Evolutionary conservation across 2,329 filamentous ascomycete species (phyloP), one percentile per base, ranked within the genome.

Genomic region (Cytospora chrysosperma): DNA sequence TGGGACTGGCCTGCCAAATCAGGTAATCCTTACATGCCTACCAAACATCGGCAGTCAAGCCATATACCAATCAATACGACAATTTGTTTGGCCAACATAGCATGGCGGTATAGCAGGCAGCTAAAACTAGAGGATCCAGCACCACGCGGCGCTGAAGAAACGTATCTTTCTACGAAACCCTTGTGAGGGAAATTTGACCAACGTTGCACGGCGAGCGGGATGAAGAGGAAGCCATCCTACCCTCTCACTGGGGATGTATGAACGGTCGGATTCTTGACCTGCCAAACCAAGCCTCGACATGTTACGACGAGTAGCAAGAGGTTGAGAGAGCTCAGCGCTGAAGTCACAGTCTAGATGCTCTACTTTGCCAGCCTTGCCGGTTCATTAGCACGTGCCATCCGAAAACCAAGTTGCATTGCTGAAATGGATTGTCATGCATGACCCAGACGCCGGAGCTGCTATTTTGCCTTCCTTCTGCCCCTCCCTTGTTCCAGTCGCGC

Each of bases 361-460:
- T 47, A 13, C 19, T 13, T 9, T 21, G 10, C 8, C 21, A 21
- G n/a, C 43, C 13, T 47, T 2, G 13, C 13, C 19, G 4, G 7
- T 24, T 12, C 0, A 47, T n/a, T 13, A 47, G 7, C 43, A 24
- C 10, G 2, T n/a, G 6, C 21, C 37, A 17, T 61, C 10, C 6
- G 37, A 49, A n/a, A 24, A 37, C 30, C 40, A 61, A 26, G 27
- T 40, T 61, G 28, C 32, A 55, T 37, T 61, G 51, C 40, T 55
- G 43, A 47, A 47, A 24, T 55, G 37, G 30, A 49, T 30, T 47
- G 30, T n/a, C 40, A 49, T 55, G 47, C 49, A 17, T 24, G 28
- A 61, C 59, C 59, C 47, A 55, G 37, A 61, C 59, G 59, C 59
- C 52, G 30, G n/a, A 43, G 51, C 51, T 61, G 8, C 34, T 21